Conservation (phyloP, 108 stramenopile genomes). For the Cyclotella baltica region DNA sequence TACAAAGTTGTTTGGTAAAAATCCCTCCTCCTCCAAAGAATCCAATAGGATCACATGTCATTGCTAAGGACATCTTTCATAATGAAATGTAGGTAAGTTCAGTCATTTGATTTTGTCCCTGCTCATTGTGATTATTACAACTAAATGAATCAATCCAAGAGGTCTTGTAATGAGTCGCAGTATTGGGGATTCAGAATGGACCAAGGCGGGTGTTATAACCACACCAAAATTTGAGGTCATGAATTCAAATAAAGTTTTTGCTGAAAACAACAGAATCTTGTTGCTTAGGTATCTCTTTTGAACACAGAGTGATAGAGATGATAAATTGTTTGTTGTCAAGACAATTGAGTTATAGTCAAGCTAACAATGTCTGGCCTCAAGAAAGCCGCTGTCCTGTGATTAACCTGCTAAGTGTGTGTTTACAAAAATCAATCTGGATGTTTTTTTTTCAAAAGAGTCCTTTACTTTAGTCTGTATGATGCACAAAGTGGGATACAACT, state of each 20-base stretch:
- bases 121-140: too few relatives aligned
- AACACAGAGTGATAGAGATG: conserved; percentile 47
- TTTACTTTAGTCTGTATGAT: too few relatives aligned
- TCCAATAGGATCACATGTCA: conserved; percentile 59
- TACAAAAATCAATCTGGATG: too few relatives aligned
- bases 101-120: too few relatives aligned
- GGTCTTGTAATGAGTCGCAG: conserved; percentile 75
- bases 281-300: conserved; percentile 39
- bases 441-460: too few relatives aligned
- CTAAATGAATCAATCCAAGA: too few relatives aligned
- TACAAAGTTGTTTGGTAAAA: conserved; percentile 57
- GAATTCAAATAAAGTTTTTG: conserved; percentile 48
- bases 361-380: too few relatives aligned
- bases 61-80: conserved; percentile 41
- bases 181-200: conserved; percentile 78
- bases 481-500: too few relatives aligned
- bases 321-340: conserved; percentile 49
- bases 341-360: conserved; percentile 30
- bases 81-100: conserved; percentile 70
- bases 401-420: too few relatives aligned
- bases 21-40: conserved; percentile 58
- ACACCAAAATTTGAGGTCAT: conserved; percentile 70
- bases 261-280: conserved; percentile 25
- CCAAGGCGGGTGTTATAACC: conserved; percentile 67
- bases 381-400: too few relatives aligned